phyloP scores from a whole-genome alignment of 129 eudicot genomes.

The Arctium lappa region DNA sequence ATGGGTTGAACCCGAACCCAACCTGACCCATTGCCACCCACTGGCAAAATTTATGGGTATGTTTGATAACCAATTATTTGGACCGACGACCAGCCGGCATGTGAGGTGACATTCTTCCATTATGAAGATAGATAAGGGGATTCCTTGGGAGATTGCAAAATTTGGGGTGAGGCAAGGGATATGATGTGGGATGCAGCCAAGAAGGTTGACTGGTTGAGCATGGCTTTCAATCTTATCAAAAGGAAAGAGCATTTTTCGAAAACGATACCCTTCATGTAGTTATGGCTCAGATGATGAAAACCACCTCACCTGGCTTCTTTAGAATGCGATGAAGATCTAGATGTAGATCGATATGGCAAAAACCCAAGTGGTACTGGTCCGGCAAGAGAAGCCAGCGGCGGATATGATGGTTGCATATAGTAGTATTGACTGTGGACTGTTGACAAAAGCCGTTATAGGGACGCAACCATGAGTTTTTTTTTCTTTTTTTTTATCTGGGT shows the following conservation, averaged over 20 bases:
- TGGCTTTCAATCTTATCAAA: constrained; percentile 69
- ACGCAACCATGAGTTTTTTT: constrained; percentile 13
- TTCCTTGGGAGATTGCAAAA: constrained; percentile 79
- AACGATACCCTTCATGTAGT: constrained; percentile 43
- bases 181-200: constrained; percentile 73
- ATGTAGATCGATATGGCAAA: constrained; percentile 17
- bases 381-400: constrained; percentile 28
- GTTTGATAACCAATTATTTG: constrained; percentile 40
- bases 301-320: constrained; percentile 18
- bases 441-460: constrained; percentile 65
- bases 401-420: constrained; percentile 53
- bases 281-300: constrained; percentile 56
- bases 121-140: constrained; percentile 88
- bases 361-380: constrained; percentile 23
- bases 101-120: constrained; percentile 74
- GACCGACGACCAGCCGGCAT: constrained; percentile 41
- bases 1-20: too few species aligned
- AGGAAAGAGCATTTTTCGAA: constrained; percentile 43
- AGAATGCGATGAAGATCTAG: constrained; percentile 17
- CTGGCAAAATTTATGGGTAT: neutral
- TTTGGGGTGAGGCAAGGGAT: constrained; percentile 71
- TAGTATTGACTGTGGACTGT: constrained; percentile 53
- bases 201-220: constrained; percentile 68
- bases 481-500: neutral
- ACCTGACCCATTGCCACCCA: too few species aligned